Percentiles rank a stretch among this genome's conserved stretches.
Conservation (phyloP, 2,329 filamentous ascomycete genomes). For the Cladophialophora exuberans region DNA sequence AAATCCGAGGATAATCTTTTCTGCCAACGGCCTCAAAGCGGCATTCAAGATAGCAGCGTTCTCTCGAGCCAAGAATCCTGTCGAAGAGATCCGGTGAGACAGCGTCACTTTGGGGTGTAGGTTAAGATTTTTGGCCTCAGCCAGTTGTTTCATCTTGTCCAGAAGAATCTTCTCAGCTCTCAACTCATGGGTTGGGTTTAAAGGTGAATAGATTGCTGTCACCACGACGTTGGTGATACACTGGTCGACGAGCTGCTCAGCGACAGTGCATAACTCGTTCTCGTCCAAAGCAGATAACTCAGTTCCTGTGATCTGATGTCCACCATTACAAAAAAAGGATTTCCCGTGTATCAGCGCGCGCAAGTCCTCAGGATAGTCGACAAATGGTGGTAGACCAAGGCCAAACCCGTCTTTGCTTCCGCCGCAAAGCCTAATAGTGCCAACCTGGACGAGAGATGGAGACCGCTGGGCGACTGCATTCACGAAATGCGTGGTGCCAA, state of each 20-base stretch:
- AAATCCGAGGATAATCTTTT: conserved; percentile 21
- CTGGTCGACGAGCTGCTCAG: conserved; percentile 38
- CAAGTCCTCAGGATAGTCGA: conserved; percentile 53
- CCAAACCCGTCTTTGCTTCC: conserved; percentile 23
- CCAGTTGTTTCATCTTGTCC: conserved; percentile 45
- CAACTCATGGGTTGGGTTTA: conserved; percentile 44
- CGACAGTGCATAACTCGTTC: conserved; percentile 8
- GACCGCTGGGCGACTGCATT: conserved; percentile 38
- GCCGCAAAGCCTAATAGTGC: conserved; percentile 21
- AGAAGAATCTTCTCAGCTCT: conserved; percentile 32
- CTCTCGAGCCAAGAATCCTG: conserved; percentile 61
- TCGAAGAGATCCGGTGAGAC: conserved; percentile 47
- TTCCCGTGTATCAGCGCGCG: conserved; percentile 8
- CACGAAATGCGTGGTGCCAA: conserved; percentile 58
- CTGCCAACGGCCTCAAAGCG: conserved; percentile 37
- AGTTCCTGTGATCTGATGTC: conserved; percentile 20
- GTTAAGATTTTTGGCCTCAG: conserved; percentile 37
- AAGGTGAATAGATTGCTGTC: conserved; percentile 51
- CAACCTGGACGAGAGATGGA: conserved; percentile 18
- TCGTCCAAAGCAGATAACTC: conserved; percentile 22
- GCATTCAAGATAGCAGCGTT: conserved; percentile 69
- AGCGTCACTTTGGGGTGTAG: conserved; percentile 40
- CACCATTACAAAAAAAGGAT: conserved; percentile 21
- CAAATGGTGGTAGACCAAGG: conserved; percentile 46
- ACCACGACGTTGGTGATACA: conserved; percentile 47